Evolutionary conservation across 75 land plant species (phyloP).

Genomic region (Sequoiadendron giganteum): DNA sequence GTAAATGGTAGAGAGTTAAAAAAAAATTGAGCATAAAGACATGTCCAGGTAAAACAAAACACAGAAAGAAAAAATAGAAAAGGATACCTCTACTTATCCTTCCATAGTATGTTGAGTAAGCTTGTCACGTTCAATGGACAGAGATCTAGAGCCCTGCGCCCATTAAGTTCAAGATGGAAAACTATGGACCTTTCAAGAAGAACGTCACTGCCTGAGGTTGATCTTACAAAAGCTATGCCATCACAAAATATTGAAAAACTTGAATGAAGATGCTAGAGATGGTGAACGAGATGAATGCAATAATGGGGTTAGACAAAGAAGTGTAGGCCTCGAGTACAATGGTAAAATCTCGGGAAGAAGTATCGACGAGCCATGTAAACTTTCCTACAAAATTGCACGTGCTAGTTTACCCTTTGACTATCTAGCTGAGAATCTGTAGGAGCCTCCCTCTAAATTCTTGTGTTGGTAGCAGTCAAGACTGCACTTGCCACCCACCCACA

Average conservation of each 20-base stretch:
- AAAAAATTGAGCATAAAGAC: background rate
- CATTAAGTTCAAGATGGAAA: conserved; percentile 22
- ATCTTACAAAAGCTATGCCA: conserved; percentile 8
- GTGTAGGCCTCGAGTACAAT: background rate
- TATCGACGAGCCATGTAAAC: no score
- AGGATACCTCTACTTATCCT: conserved; percentile 58
- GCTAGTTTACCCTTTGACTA: no score
- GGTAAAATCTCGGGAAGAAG: no score
- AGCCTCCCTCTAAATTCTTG: no score
- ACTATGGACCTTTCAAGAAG: background rate
- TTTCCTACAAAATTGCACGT: no score
- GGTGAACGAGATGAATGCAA: conserved; percentile 11
- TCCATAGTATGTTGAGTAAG: conserved; percentile 34
- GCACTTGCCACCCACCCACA: no score
- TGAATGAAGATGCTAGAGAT: conserved; percentile 2
- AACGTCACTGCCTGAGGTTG: conserved; percentile 13
- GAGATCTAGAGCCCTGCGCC: conserved; percentile 6
- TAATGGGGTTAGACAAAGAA: background rate
- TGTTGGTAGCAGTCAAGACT: no score
- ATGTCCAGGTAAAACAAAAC: background rate
- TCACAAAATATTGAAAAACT: background rate
- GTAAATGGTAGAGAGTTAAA: background rate
- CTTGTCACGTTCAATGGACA: conserved; percentile 21
- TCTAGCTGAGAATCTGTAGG: no score
- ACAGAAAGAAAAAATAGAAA: background rate